Evolutionary conservation across 768 basidiomycete genomes (phyloP), one percentile per base, ranked within the genome.

Genomic region (Suillus subaureus): DNA sequence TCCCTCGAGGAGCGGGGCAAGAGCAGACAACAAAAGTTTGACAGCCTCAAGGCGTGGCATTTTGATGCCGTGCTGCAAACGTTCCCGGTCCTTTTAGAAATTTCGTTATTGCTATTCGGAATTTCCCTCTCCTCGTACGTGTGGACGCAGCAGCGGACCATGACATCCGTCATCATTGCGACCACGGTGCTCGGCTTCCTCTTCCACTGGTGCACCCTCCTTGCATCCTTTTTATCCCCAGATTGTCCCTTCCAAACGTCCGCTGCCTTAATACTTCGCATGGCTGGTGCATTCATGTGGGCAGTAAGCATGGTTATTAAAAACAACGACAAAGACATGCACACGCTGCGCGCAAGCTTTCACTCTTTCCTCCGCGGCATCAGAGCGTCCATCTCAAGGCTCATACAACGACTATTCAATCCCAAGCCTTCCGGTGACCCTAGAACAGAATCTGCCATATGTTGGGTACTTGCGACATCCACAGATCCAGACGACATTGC

Each of bases 241-340:
- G 15, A 31, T n/a, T 68, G 67, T 57, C 67, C 67, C 51, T 68
- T 68, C 67, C 67, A 67, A 63, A 68, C 67, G 2, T 67, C 67
- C 15, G 21, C 56, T 28, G 58, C 67, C 26, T 39, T 49, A 8
- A 21, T 55, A 40, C 13, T 28, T 68, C 43, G 61, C 16, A 40
- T 68, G 67, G n/a, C 62, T 37, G 49, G 61, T 33, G 51, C 49
- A 58, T 55, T 56, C 21, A 39, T 52, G 54, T n/a, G 31, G 43
- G 43, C 47, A 61, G 23, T 13, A 13, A 26, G 42, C 16, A 31
- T 43, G 49, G 52, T 61, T 9, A 21, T 61, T 8, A 23, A 55
- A 31, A 33, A 33, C 3, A 33, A 33, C 31, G 31, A 33, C 31
- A 33, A 6, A 33, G 31, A 33, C 31, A 3, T 55, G 7, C 35